A percentile compares a stretch with the other conserved stretches of the same genome.
phyloP scores from a whole-genome alignment of 2,329 filamentous ascomycete species.

The Aquanectria penicillioides region DNA sequence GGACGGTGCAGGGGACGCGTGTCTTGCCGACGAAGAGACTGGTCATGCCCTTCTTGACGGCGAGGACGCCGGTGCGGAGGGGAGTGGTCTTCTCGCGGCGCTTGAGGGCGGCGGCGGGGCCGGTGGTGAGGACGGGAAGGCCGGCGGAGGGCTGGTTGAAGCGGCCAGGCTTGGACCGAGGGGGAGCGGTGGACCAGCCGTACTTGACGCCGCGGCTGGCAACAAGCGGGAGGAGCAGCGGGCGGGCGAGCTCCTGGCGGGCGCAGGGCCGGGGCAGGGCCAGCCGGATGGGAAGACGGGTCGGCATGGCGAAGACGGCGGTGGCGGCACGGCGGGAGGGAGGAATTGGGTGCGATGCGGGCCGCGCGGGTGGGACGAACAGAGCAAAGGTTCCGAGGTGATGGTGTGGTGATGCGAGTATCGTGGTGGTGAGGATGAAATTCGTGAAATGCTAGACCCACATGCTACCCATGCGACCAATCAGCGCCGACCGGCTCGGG shows the following conservation, averaged over 20 bases:
- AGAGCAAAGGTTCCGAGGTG: slow-evolving; percentile 19
- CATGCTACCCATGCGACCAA: background rate
- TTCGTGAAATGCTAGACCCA: slow-evolving; percentile 8
- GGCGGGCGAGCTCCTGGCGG: slow-evolving; percentile 44
- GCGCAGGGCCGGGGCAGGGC: slow-evolving; percentile 52
- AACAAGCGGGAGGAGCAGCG: slow-evolving; percentile 57
- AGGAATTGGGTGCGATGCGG: slow-evolving; percentile 29
- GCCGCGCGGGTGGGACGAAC: slow-evolving; percentile 15
- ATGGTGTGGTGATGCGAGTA: slow-evolving; percentile 21
- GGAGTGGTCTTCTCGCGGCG: slow-evolving; percentile 69
- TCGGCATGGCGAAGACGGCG: slow-evolving; percentile 48
- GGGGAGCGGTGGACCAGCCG: slow-evolving; percentile 68
- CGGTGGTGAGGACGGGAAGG: slow-evolving; percentile 65
- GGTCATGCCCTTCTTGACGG: slow-evolving; percentile 95
- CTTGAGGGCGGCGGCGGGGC: slow-evolving; percentile 69
- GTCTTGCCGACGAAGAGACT: slow-evolving; percentile 84
- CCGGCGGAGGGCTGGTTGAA: slow-evolving; percentile 70
- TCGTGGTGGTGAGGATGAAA: slow-evolving; percentile 16
- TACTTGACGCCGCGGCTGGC: slow-evolving; percentile 63
- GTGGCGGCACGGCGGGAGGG: slow-evolving; percentile 21
- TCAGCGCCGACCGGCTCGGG: background rate
- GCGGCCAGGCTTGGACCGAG: slow-evolving; percentile 62
- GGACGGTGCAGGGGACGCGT: slow-evolving; percentile 86
- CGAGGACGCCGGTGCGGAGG: slow-evolving; percentile 82
- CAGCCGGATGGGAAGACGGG: slow-evolving; percentile 56